Conservation (phyloP, 495 filamentous ascomycete species). For the Trichoderma reesei region DNA sequence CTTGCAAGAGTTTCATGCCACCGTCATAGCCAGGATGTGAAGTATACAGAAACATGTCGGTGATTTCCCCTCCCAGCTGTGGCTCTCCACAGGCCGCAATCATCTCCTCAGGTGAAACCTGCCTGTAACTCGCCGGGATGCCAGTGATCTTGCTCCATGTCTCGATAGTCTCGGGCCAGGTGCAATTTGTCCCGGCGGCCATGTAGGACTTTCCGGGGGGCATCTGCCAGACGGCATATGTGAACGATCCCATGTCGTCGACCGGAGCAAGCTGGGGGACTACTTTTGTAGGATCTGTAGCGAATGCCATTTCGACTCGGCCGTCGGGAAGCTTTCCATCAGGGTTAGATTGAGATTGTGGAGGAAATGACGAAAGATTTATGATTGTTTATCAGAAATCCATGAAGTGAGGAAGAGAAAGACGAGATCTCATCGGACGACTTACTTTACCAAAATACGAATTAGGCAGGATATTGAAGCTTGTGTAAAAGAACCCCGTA, state of each 20-base stretch:
- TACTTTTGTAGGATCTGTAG: constrained; percentile 18
- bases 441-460: constrained; percentile 29
- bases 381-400: no score
- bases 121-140: constrained; percentile 20
- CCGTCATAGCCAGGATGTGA: constrained; percentile 33
- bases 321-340: constrained; percentile 20
- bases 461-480: constrained; percentile 27
- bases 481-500: constrained; percentile 35
- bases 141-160: constrained; percentile 25
- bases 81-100: constrained; percentile 22
- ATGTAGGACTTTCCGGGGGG: constrained; percentile 34
- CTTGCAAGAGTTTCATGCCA: constrained; percentile 26
- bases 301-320: constrained; percentile 31
- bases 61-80: constrained; percentile 26
- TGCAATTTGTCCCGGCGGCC: constrained; percentile 26
- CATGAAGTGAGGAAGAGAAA: no score
- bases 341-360: no score
- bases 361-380: no score
- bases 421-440: no score
- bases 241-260: constrained; percentile 31
- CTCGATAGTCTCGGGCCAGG: constrained; percentile 25
- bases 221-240: constrained; percentile 34
- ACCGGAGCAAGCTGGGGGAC: constrained; percentile 33
- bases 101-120: constrained; percentile 29
- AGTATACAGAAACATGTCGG: constrained; percentile 30